A percentile compares a stretch with the other conserved stretches of the same genome.
phyloP scores from a whole-genome alignment of 1,284 basidiomycete species.

The Rhodotorula sp. region DNA sequence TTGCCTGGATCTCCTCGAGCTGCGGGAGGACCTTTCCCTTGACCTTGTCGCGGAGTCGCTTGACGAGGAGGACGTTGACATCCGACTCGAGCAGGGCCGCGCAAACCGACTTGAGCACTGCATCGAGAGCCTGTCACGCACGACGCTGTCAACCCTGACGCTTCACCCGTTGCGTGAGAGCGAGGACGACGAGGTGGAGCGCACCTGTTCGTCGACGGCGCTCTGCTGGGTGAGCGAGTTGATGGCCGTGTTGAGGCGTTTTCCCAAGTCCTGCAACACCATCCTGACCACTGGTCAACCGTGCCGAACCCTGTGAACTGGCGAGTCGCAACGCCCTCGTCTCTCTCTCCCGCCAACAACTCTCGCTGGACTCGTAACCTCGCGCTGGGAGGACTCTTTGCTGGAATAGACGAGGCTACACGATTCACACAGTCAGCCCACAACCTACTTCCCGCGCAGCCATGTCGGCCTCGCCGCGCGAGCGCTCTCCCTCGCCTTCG shows the following conservation, averaged over 20 bases:
- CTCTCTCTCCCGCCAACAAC: neutral
- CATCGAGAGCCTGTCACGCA: slow-evolving; percentile 75
- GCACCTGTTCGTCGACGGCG: slow-evolving; percentile 82
- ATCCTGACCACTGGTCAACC: slow-evolving; percentile 48
- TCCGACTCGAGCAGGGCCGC: slow-evolving; percentile 92
- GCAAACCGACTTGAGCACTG: slow-evolving; percentile 90
- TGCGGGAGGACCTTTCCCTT: slow-evolving; percentile 78
- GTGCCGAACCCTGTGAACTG: neutral
- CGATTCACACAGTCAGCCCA: too few relatives aligned
- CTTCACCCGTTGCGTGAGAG: slow-evolving; percentile 10
- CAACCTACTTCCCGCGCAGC: too few relatives aligned
- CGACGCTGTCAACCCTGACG: slow-evolving; percentile 10
- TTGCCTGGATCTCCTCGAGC: slow-evolving; percentile 70
- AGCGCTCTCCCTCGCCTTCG: slow-evolving; percentile 24
- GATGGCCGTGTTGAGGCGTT: slow-evolving; percentile 88
- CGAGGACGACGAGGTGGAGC: slow-evolving; percentile 7
- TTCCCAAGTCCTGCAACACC: slow-evolving; percentile 95
- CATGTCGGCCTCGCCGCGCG: slow-evolving; percentile 8
- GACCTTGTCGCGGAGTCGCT: slow-evolving; percentile 81
- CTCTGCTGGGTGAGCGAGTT: slow-evolving; percentile 82
- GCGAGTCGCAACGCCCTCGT: neutral
- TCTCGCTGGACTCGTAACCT: too few relatives aligned
- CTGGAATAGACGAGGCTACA: too few relatives aligned
- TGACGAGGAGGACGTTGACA: slow-evolving; percentile 96
- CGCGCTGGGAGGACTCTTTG: too few relatives aligned